Evolutionary conservation across 192 early-diverging fungal species (phyloP), one percentile per base, ranked within the genome.

Genomic region (Umbelopsis sp.): DNA sequence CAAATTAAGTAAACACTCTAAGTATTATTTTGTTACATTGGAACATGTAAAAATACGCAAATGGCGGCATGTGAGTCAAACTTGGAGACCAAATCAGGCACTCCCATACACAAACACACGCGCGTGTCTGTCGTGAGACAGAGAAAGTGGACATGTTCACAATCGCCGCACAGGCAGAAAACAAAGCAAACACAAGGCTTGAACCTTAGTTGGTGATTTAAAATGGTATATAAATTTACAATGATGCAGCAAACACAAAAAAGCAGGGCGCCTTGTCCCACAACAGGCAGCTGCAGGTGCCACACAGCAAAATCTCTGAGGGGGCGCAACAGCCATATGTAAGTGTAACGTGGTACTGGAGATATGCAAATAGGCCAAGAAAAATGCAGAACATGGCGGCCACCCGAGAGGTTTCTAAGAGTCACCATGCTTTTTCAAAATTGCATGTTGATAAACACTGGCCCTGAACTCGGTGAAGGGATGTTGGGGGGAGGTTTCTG

Each of bases 241-340:
- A 41, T 41, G 6, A 41, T 41, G 37, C 37, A 41, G 5, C 6
- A 6, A 10, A 0, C 6, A 10, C 10, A 41, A 6, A 10, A 18
- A 61, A 18, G 55, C 33, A 30, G 55, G 55, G 33, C 55, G 33
- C 18, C 33, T 25, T 61, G 55, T 61, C 55, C 25, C 55, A 25
- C 55, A 35, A 30, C 55, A 61, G 55, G 15, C 33, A 35, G 16
- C 55, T 61, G 55, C 55, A 61, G 55, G 55, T 61, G 55, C 55
- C 55, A 61, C 55, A 13, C 30, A 20, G 48, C 15, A 16, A 49
- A 49, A 49, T 21, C 48, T 20, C 11, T 61, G 27, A 30, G 33
- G 55, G 55, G 30, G 55, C 25, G 37, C 37, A 41, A 41, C 37
- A 49, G 48, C 48, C 48, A 49, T 49, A 49, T 21, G 15, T 16